Evolutionary conservation across 495 filamentous ascomycete genomes (phyloP).

Genomic region (Trichoderma orchidacearum): DNA sequence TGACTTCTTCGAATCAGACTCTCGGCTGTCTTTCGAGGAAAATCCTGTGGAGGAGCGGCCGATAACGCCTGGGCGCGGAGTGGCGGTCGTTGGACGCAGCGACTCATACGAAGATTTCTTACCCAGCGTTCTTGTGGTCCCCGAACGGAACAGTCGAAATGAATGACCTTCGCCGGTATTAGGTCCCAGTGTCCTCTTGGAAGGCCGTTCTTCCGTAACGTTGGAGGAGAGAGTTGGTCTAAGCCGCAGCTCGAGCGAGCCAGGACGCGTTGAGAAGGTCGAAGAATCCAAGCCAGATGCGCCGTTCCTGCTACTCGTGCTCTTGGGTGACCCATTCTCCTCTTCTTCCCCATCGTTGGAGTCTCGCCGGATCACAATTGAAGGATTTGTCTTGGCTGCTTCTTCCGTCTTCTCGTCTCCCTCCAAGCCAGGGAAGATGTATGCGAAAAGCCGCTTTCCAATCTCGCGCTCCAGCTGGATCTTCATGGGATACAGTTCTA

Average conservation of each 20-base stretch:
- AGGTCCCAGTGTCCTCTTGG: slow-evolving; percentile 36
- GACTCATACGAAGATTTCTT: slow-evolving; percentile 63
- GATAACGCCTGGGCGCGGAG: slow-evolving; percentile 26
- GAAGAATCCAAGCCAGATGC: slow-evolving; percentile 16
- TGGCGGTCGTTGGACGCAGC: slow-evolving; percentile 29
- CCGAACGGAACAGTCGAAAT: slow-evolving; percentile 39
- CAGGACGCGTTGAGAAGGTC: slow-evolving; percentile 39
- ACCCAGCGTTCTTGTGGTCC: slow-evolving; percentile 19
- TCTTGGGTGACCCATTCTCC: slow-evolving; percentile 11
- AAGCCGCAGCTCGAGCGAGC: slow-evolving; percentile 63
- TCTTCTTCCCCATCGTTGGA: slow-evolving; percentile 14
- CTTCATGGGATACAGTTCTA: slow-evolving; percentile 83
- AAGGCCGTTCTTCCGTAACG: slow-evolving; percentile 20
- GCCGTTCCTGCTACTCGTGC: slow-evolving; percentile 13
- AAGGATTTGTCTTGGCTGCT: slow-evolving; percentile 11
- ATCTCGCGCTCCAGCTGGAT: slow-evolving; percentile 90
- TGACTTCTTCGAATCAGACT: slow-evolving; percentile 34
- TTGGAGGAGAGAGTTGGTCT: slow-evolving; percentile 62
- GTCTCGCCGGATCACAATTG: slow-evolving; percentile 11
- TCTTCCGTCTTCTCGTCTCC: slow-evolving; percentile 56
- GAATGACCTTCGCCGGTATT: slow-evolving; percentile 26
- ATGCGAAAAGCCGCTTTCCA: slow-evolving; percentile 90
- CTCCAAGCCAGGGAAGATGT: slow-evolving; percentile 75
- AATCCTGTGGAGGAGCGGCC: slow-evolving; percentile 37
- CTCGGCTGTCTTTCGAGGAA: slow-evolving; percentile 24